Evolutionary conservation across 2,329 filamentous ascomycete genomes (phyloP).

Genomic region (Xylariales sp.): DNA sequence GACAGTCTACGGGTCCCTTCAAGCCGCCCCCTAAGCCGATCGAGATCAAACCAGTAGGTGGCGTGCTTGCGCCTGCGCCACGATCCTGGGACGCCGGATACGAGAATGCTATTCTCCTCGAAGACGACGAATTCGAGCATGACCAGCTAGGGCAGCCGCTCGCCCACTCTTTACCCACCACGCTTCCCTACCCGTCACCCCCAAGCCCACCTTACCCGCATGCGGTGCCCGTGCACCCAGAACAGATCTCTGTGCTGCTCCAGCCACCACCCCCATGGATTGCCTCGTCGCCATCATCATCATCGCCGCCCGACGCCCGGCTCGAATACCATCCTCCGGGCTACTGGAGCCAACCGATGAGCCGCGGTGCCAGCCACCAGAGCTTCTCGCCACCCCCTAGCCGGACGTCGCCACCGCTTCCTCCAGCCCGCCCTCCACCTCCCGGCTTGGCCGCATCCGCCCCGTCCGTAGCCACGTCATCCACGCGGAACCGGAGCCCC

Average conservation of each 20-base stretch:
- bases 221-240: conserved; percentile 15
- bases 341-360: conserved; percentile 48
- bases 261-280: conserved; percentile 19
- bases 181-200: conserved; percentile 8
- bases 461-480: conserved; percentile 8
- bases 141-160: too few species aligned
- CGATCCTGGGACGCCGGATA: conserved; percentile 4
- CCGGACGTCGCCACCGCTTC: too few species aligned
- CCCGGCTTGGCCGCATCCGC: too few species aligned
- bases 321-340: conserved; percentile 25
- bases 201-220: conserved; percentile 15
- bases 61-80: conserved; percentile 11
- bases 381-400: conserved; percentile 27
- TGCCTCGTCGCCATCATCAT: conserved; percentile 9
- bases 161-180: conserved; percentile 16
- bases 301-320: too few species aligned
- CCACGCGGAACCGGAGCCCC: conserved; percentile 5
- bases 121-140: conserved; percentile 8
- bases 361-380: conserved; percentile 38
- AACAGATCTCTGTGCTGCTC: conserved; percentile 11
- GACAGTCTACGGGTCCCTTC: conserved; percentile 19
- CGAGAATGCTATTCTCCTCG: conserved; percentile 9
- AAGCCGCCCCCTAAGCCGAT: conserved; percentile 23
- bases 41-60: conserved; percentile 21
- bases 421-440: too few species aligned